These are phyloP conservation scores for Fusarium cyanostomum DNA, from an alignment of 2,329 filamentous ascomycete species.

Conservation along the genomic window DNA sequence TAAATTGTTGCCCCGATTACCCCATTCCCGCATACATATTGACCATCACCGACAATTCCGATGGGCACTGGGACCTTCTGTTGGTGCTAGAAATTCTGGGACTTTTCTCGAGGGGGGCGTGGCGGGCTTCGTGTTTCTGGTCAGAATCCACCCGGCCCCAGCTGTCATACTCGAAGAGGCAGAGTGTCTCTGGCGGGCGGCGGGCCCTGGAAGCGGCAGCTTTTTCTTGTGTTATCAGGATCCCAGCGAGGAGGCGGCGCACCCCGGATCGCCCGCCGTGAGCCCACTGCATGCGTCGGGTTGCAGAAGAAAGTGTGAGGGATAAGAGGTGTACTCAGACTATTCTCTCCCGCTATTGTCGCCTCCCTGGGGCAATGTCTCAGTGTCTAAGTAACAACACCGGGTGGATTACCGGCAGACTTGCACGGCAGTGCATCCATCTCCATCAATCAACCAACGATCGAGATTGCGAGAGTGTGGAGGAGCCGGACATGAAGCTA, in stretches of 20 bases:
- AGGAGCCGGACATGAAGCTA: constrained; percentile 23
- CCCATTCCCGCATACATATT: background rate
- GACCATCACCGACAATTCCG: constrained; percentile 28
- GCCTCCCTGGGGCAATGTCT: constrained; percentile 24
- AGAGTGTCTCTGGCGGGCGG: constrained; percentile 20
- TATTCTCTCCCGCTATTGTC: constrained; percentile 8
- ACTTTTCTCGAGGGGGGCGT: constrained; percentile 13
- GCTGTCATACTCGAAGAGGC: constrained; percentile 35
- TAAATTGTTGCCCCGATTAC: constrained; percentile 9
- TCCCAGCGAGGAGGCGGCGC: constrained; percentile 29
- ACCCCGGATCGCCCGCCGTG: constrained; percentile 40
- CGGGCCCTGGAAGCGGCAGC: constrained; percentile 23
- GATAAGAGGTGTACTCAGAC: constrained; percentile 2
- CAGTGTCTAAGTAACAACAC: constrained; percentile 1
- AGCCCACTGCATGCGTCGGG: constrained; percentile 35
- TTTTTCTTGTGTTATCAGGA: constrained; percentile 28
- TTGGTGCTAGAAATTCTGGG: constrained; percentile 36
- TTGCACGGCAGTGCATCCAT: constrained; percentile 21
- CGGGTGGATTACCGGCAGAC: constrained; percentile 12
- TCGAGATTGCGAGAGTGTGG: constrained; percentile 39
- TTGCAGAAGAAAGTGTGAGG: constrained; percentile 20
- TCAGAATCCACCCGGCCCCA: constrained; percentile 33
- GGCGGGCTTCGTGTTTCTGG: constrained; percentile 27
- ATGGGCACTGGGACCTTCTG: constrained; percentile 11
- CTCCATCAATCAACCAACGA: constrained; percentile 27